Percentiles rank a stretch among this genome's conserved stretches.
Evolutionary conservation across 768 basidiomycete species (phyloP).

Genomic region (Rhodotorula kratochvilovae): DNA sequence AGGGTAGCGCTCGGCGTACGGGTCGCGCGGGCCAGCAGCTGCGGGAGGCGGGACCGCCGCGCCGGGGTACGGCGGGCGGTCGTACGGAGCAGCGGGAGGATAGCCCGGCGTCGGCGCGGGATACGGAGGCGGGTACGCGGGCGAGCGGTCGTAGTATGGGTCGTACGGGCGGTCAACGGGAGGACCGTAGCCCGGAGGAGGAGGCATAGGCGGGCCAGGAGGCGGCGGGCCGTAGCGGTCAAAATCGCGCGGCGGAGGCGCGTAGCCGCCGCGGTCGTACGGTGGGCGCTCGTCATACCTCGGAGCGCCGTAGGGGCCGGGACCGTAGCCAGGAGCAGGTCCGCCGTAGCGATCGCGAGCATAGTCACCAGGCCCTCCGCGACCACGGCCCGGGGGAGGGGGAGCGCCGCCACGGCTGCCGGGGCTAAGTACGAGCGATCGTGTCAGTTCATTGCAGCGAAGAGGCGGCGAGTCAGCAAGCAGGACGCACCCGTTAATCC

Average conservation of each 20-base stretch:
- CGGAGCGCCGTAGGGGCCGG: slow-evolving; percentile 1
- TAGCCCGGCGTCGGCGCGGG: slow-evolving; percentile 3
- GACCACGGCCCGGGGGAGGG: no score
- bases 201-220: slow-evolving; percentile 6
- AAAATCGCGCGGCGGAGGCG: not conserved
- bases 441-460: not conserved
- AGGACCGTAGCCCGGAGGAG: slow-evolving; percentile 4
- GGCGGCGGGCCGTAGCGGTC: slow-evolving; percentile 22
- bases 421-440: no score
- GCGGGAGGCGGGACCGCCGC: not conserved
- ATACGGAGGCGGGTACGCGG: slow-evolving; percentile 18
- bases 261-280: slow-evolving; percentile 24
- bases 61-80: slow-evolving; percentile 21
- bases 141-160: slow-evolving; percentile 29
- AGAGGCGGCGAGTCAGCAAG: not conserved
- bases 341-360: slow-evolving; percentile 2
- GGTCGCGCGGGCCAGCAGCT: slow-evolving; percentile 2
- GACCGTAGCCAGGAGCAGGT: slow-evolving; percentile 8
- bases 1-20: slow-evolving; percentile 27
- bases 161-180: slow-evolving; percentile 28
- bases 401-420: no score
- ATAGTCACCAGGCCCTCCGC: not conserved
- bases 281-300: slow-evolving; percentile 6
- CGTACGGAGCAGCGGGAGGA: slow-evolving; percentile 15
- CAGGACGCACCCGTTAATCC: slow-evolving; percentile 22